Percentiles rank a stretch among this genome's conserved stretches.
These are phyloP conservation scores for Pseudogymnoascus sp. DNA, from an alignment of 2,329 filamentous ascomycete species.

Conservation along the genomic window DNA sequence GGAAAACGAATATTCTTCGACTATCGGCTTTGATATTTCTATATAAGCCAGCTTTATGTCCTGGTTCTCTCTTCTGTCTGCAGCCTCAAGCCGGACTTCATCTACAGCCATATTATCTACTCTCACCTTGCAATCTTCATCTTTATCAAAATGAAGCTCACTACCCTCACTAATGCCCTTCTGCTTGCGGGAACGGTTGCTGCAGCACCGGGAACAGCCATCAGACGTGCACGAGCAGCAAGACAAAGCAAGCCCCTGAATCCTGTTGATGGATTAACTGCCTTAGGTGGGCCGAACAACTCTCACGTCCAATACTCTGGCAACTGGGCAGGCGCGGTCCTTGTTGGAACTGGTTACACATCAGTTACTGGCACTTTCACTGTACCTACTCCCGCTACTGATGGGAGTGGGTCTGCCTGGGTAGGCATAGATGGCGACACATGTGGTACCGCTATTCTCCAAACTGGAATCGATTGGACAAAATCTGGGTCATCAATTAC, in stretches of 20 bases:
- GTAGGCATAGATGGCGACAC: constrained; percentile 56
- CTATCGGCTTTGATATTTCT: background rate
- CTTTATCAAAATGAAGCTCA: constrained; percentile 41
- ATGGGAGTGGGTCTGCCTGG: constrained; percentile 46
- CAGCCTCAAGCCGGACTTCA: background rate
- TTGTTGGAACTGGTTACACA: constrained; percentile 42
- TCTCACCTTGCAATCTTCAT: background rate
- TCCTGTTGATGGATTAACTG: constrained; percentile 26
- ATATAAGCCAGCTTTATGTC: background rate
- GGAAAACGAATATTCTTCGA: background rate
- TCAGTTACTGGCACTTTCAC: constrained; percentile 46
- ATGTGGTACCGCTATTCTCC: constrained; percentile 45
- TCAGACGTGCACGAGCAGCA: constrained; percentile 28
- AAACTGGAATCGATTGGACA: constrained; percentile 50
- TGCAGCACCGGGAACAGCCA: constrained; percentile 37
- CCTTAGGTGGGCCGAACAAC: constrained; percentile 27
- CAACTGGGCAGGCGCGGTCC: constrained; percentile 54
- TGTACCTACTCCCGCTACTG: constrained; percentile 40
- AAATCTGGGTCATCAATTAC: constrained; percentile 33
- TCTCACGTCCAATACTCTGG: constrained; percentile 41
- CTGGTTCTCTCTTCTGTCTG: background rate
- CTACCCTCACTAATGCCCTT: constrained; percentile 29
- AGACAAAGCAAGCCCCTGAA: constrained; percentile 24
- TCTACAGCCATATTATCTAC: background rate
- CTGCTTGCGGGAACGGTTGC: constrained; percentile 35